phyloP scores from a whole-genome alignment of 768 basidiomycete genomes.

The Solioccasus polychromus region DNA sequence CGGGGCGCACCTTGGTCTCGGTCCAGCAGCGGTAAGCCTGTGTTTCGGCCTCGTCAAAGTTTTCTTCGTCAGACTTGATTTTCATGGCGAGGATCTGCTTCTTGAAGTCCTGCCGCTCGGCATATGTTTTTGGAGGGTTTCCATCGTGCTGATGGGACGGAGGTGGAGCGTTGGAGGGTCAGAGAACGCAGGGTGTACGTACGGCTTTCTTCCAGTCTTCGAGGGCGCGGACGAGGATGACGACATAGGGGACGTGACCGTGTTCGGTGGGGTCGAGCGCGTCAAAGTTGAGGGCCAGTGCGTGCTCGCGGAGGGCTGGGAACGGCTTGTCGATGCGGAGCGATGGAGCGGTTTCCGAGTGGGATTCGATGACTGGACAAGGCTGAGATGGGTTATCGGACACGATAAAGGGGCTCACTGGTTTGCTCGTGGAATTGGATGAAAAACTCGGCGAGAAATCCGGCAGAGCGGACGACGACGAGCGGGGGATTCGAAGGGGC shows the following conservation, averaged over 20 bases:
- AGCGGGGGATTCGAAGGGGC: conserved; percentile 60
- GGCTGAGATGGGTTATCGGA: background rate
- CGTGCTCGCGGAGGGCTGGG: conserved; percentile 72
- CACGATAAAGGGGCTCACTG: conserved; percentile 45
- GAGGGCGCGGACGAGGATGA: conserved; percentile 80
- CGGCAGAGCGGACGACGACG: conserved; percentile 77
- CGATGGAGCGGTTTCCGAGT: conserved; percentile 70
- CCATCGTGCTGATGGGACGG: conserved; percentile 71
- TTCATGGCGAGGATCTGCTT: conserved; percentile 57
- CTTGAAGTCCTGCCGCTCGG: conserved; percentile 81
- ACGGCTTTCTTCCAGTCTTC: conserved; percentile 82
- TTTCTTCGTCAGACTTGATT: conserved; percentile 86
- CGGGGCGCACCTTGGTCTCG: conserved; percentile 40
- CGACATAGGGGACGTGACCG: conserved; percentile 84
- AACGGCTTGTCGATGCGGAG: conserved; percentile 90
- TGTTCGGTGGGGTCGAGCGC: conserved; percentile 88
- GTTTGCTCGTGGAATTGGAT: conserved; percentile 89
- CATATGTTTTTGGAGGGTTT: conserved; percentile 45
- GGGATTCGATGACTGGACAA: conserved; percentile 77
- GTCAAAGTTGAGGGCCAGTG: conserved; percentile 66
- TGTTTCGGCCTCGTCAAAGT: conserved; percentile 91
- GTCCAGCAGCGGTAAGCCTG: conserved; percentile 85
- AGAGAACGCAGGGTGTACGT: conserved; percentile 24
- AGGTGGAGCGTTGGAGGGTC: background rate
- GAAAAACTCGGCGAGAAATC: conserved; percentile 86